Evolutionary conservation across 2,329 filamentous ascomycete species (phyloP), one percentile per base, ranked within the genome.

Genomic region (Arachnomyces sp.): DNA sequence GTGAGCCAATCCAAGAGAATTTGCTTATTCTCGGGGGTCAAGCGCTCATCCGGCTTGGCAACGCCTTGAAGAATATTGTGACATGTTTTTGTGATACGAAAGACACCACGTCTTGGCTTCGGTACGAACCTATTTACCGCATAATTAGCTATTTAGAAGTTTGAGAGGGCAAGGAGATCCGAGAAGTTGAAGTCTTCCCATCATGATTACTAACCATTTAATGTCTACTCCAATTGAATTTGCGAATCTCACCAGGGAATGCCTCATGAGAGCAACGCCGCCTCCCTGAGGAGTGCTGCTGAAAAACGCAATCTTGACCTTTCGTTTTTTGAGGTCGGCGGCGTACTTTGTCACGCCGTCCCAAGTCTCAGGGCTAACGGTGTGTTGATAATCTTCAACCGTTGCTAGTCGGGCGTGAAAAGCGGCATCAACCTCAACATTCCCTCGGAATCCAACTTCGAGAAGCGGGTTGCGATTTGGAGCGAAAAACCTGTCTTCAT

Each of bases 1-100:
- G 71, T 65, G 42, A 85, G 81, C 86, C 86, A 92, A 34, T 79
- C 74, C 7, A 73, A 74, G 38, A 90, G 76, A n/a, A 69, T 63
- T 1, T 66, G 59, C 52, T 80, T 78, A 42, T 85, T 76, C 2
- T 82, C 74, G 1, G 68, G 51, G 0, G 72, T 77, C 25, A 90
- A 70, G n/a, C 77, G 73, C 50, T 85, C 74, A 2, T 76, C 73
- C 0, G 78, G 75, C 17, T 73, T 69, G 31, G 79, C 78, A 31
- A 89, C 85, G 7, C 85, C 86, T 63, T 92, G 86, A 2, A 92
- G 77, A 48, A 90, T 89, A 62, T 92, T 92, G 74, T 92, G 86
- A 51, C 88, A 84, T 49, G 83, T 88, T 66, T 92, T 92, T 50
- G 86, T 92, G 61, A 86, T 82, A 37, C 84, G 74, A 62, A 92